Base-by-base conservation (phyloP, 306 rosid genomes). In the Purshia tridentata region DNA sequence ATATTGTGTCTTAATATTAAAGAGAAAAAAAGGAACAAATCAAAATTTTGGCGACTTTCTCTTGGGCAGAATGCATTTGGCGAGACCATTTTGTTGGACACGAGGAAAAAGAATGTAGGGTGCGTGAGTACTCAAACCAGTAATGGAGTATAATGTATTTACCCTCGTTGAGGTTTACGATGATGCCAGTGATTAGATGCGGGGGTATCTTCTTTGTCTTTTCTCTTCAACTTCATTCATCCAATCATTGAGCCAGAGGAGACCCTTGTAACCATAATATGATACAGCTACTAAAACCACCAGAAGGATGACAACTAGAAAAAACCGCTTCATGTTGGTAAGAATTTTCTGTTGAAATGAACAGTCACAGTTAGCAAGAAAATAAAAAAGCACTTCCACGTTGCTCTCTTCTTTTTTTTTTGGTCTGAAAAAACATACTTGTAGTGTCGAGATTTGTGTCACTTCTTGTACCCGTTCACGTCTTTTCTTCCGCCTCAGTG, bases 201-300 rank as follows among this genome's bases (percentile, higher is more conserved):
- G 76, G 10, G 85, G 79, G 72, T 63, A 52, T 80, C 78, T 57
- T 75, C 85, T 79, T 22, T 74, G 87, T 77, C 93, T 89, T 66
- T 65, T 86, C 69, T 76, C 88, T 15, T 93, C 98, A 35, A 82
- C 86, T 85, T 91, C 90, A 61, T 93, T 88, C 98, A 93, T 93
- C 98, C 96, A 85, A 77, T 91, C 97, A 76, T 66, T 56, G 70
- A 93, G 96, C 96, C 83, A 41, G 61, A 89, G 64, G 14, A 93
- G 83, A 67, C 92, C 94, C 75, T 81, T 85, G 84, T 86, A 87
- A 14, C 91, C 93, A 70, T 78, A 88, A 74, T 74, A 72, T 50
- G 84, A 45, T 50, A 85, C 84, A 10, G 76, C 80, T 63, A 86
- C 67, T 72, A 91, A 69, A 15, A 70, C 83, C 84, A 88, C 56